Conservation (phyloP, 371 early-diverging fungal genomes). For the Saksenaea oblongispora region DNA sequence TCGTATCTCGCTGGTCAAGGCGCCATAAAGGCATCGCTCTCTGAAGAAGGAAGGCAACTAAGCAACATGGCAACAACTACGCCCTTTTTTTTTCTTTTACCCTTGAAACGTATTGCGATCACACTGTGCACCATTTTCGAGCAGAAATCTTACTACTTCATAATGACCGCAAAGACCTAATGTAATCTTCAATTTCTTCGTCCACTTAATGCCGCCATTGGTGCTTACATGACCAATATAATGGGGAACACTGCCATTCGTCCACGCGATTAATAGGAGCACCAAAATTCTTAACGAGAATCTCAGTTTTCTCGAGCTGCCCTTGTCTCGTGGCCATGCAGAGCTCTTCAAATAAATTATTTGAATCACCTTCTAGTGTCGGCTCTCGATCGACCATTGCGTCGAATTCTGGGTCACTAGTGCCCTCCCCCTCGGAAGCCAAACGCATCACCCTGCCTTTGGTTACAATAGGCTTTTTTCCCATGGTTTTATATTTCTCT, state of each 20-base stretch:
- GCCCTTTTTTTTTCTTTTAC: conserved; percentile 7
- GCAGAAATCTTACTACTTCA: conserved; percentile 25
- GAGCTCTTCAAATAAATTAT: conserved; percentile 36
- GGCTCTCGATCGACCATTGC: conserved; percentile 14
- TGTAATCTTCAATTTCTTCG: background rate
- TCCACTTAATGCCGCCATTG: background rate
- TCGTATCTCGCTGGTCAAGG: conserved; percentile 35
- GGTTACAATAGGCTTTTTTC: conserved; percentile 13
- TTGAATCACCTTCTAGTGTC: conserved; percentile 12
- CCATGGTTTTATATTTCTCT: conserved; percentile 6
- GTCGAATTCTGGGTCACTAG: background rate
- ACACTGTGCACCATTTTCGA: conserved; percentile 38
- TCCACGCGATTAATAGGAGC: conserved; percentile 41
- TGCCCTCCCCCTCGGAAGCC: conserved; percentile 13
- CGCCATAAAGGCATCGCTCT: conserved; percentile 44
- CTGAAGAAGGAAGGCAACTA: conserved; percentile 3
- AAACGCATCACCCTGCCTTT: conserved; percentile 22
- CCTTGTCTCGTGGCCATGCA: conserved; percentile 40
- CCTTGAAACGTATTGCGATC: conserved; percentile 46
- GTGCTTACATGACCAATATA: conserved; percentile 44
- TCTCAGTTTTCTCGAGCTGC: conserved; percentile 38
- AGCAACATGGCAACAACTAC: background rate
- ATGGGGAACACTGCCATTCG: conserved; percentile 37
- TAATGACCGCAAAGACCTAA: conserved; percentile 40
- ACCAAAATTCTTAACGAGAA: conserved; percentile 37